A percentile compares a stretch with the other conserved stretches of the same genome.
Conservation (phyloP, 2,329 filamentous ascomycete species). For the Talaromyces sp. region DNA sequence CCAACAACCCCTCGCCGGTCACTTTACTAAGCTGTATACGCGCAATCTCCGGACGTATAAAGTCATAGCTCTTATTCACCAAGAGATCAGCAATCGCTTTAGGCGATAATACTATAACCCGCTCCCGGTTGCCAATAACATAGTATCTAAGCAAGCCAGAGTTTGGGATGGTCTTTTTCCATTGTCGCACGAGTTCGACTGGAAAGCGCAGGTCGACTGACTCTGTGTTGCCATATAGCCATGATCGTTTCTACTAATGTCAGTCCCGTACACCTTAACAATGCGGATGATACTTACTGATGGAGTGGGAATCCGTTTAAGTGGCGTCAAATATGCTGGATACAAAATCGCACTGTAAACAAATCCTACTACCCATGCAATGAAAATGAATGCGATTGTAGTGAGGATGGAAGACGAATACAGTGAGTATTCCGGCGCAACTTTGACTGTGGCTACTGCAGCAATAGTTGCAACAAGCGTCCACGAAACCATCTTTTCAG, state of each 20-base stretch:
- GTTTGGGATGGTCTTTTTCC: conserved; percentile 63
- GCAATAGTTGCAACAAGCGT: conserved; percentile 3
- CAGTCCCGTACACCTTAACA: not conserved
- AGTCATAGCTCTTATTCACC: conserved; percentile 68
- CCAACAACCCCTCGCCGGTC: conserved; percentile 52
- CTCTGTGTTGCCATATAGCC: conserved; percentile 48
- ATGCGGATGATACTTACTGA: conserved; percentile 37
- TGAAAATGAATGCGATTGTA: conserved; percentile 24
- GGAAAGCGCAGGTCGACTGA: conserved; percentile 40
- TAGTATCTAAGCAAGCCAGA: conserved; percentile 68
- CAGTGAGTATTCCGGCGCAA: conserved; percentile 7
- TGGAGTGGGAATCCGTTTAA: conserved; percentile 57
- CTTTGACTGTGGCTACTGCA: conserved; percentile 2
- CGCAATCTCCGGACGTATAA: conserved; percentile 60
- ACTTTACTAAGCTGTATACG: conserved; percentile 37
- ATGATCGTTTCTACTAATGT: conserved; percentile 36
- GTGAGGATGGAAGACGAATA: conserved; percentile 31
- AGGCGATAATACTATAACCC: conserved; percentile 60
- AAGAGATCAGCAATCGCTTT: conserved; percentile 70
- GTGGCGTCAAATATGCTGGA: conserved; percentile 57
- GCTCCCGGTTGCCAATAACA: conserved; percentile 61
- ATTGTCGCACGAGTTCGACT: conserved; percentile 40
- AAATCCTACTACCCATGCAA: conserved; percentile 27
- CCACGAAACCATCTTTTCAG: conserved; percentile 16
- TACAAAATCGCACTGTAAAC: conserved; percentile 52